Evolutionary conservation across 2,329 filamentous ascomycete species (phyloP).

Genomic region (Aspergillus latus): DNA sequence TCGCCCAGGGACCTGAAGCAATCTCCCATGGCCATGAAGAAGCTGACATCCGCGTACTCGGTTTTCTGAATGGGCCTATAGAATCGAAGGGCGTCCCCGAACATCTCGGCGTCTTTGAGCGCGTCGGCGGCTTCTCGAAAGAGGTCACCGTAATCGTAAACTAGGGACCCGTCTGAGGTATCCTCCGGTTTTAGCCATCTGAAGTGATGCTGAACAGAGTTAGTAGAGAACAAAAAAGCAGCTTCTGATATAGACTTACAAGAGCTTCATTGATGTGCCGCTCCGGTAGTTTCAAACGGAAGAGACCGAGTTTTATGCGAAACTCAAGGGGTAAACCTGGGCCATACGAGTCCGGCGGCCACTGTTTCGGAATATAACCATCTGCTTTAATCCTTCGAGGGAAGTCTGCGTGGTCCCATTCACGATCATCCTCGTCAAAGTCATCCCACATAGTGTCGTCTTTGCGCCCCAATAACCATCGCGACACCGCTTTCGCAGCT

Average conservation of each 20-base stretch:
- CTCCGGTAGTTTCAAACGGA: constrained; percentile 70
- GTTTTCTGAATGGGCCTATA: constrained; percentile 54
- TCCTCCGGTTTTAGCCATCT: constrained; percentile 68
- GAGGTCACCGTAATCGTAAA: constrained; percentile 73
- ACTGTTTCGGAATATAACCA: constrained; percentile 59
- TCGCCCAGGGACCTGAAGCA: constrained; percentile 68
- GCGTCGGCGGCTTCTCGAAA: constrained; percentile 69
- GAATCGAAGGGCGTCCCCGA: constrained; percentile 59
- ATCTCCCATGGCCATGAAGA: constrained; percentile 52
- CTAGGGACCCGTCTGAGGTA: constrained; percentile 47
- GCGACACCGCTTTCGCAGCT: constrained; percentile 68
- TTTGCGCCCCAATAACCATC: constrained; percentile 78
- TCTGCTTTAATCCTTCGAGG: constrained; percentile 63
- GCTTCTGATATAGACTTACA: constrained; percentile 51
- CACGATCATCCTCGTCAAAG: constrained; percentile 71
- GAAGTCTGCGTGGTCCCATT: constrained; percentile 77
- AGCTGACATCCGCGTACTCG: constrained; percentile 50
- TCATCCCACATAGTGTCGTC: constrained; percentile 76
- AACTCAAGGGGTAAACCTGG: constrained; percentile 75
- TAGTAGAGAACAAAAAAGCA: not conserved
- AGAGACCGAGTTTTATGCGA: constrained; percentile 78
- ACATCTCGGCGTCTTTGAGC: constrained; percentile 52
- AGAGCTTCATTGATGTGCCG: constrained; percentile 67
- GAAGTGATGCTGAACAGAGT: constrained; percentile 58
- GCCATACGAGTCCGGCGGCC: constrained; percentile 65